Evolutionary conservation across 768 basidiomycete species (phyloP).

Genomic region (Coprinopsis strossmayeri): DNA sequence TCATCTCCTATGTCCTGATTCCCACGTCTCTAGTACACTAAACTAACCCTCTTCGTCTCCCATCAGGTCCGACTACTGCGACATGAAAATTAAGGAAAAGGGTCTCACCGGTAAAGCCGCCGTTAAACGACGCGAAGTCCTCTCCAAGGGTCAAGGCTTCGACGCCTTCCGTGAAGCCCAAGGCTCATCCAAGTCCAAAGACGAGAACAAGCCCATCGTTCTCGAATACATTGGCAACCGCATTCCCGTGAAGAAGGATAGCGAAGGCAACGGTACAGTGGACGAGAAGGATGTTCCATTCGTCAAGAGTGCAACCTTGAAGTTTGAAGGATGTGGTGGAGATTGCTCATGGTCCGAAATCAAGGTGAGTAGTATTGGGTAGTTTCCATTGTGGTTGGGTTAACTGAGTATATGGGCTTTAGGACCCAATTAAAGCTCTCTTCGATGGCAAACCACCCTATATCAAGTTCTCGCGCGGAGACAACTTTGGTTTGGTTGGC

Average conservation of each 20-base stretch:
- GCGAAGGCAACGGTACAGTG: conserved; percentile 57
- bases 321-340: conserved; percentile 53
- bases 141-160: conserved; percentile 53
- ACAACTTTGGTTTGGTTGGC: conserved; percentile 45
- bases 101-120: conserved; percentile 74
- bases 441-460: conserved; percentile 45
- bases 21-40: not conserved
- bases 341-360: conserved; percentile 42
- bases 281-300: conserved; percentile 54
- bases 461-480: conserved; percentile 43
- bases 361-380: conserved; percentile 28
- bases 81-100: conserved; percentile 96
- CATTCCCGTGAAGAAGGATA: conserved; percentile 56
- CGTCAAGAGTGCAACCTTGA: conserved; percentile 46
- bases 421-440: conserved; percentile 39
- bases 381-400: conserved; percentile 1
- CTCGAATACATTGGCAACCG: conserved; percentile 73
- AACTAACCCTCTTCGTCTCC: not conserved
- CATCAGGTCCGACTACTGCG: conserved; percentile 79
- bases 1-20: not conserved
- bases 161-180: conserved; percentile 67
- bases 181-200: conserved; percentile 18
- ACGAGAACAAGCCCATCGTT: conserved; percentile 48
- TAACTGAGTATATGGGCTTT: conserved; percentile 17
- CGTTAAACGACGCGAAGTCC: conserved; percentile 46